Percentiles rank a stretch among this genome's conserved stretches.
Conservation (phyloP, 2,329 filamentous ascomycete genomes). For the Fusarium marasasianum region DNA sequence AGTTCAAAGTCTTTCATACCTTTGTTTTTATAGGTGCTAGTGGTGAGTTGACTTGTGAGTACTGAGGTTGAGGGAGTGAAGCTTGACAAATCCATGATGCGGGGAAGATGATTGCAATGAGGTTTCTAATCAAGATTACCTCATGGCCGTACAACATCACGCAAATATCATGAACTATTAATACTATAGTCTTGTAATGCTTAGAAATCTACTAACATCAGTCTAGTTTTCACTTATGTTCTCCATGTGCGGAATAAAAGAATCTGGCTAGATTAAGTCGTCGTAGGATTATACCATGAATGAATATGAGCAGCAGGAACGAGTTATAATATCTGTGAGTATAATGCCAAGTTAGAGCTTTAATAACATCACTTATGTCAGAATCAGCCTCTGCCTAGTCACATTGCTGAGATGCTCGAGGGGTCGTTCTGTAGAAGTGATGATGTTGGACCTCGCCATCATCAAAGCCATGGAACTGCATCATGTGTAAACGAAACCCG, state of each 20-base stretch:
- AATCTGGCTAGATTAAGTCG: neutral
- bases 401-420: neutral
- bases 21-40: neutral
- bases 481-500: neutral
- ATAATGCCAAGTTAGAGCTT: rapidly evolving
- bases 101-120: constrained; percentile 19
- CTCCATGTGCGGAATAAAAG: neutral
- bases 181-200: no score
- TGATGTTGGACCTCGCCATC: neutral
- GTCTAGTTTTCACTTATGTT: neutral
- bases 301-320: neutral
- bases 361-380: rapidly evolving
- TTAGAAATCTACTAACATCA: neutral
- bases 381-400: no score
- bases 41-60: neutral
- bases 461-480: neutral
- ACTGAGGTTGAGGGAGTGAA: neutral
- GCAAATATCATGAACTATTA: neutral
- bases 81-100: constrained; percentile 19
- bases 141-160: neutral
- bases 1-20: neutral
- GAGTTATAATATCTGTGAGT: neutral
- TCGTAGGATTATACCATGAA: neutral
- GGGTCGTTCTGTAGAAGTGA: no score
- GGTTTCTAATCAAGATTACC: neutral